phyloP scores from a whole-genome alignment of 1,284 basidiomycete species.

The Baeospora myosura region DNA sequence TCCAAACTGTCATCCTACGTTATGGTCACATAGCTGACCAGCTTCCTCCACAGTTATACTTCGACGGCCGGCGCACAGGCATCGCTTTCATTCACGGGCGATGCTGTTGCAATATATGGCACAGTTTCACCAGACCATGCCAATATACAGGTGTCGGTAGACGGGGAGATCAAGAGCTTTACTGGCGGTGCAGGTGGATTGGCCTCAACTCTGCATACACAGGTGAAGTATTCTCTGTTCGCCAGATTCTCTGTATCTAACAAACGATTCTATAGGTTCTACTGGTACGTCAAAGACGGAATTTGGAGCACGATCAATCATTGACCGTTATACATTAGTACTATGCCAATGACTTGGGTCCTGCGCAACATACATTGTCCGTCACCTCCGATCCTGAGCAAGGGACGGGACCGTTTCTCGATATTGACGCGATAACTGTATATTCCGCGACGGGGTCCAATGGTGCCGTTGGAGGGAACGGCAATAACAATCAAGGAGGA shows the following conservation, averaged over 20 bases:
- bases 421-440: constrained; percentile 37
- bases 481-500: neutral
- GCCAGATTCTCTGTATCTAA: constrained; percentile 6
- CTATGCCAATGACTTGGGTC: constrained; percentile 29
- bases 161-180: constrained; percentile 29
- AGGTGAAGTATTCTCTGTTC: constrained; percentile 23
- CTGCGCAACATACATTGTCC: constrained; percentile 26
- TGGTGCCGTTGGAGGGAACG: neutral
- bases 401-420: constrained; percentile 28
- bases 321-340: constrained; percentile 25
- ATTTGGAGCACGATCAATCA: constrained; percentile 3
- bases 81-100: constrained; percentile 38
- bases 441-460: constrained; percentile 18
- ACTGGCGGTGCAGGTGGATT: constrained; percentile 27
- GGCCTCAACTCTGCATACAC: constrained; percentile 27
- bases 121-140: constrained; percentile 43
- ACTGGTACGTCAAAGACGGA: constrained; percentile 26
- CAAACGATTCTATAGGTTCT: constrained; percentile 27
- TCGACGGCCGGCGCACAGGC: constrained; percentile 31
- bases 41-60: constrained; percentile 28
- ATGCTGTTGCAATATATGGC: constrained; percentile 45
- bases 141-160: constrained; percentile 36
- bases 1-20: neutral
- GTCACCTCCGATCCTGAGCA: constrained; percentile 23
- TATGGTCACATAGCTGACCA: neutral